Base-by-base conservation (phyloP, 805 yeast genomes). In the Vanderwaltozyma yarrowii region DNA sequence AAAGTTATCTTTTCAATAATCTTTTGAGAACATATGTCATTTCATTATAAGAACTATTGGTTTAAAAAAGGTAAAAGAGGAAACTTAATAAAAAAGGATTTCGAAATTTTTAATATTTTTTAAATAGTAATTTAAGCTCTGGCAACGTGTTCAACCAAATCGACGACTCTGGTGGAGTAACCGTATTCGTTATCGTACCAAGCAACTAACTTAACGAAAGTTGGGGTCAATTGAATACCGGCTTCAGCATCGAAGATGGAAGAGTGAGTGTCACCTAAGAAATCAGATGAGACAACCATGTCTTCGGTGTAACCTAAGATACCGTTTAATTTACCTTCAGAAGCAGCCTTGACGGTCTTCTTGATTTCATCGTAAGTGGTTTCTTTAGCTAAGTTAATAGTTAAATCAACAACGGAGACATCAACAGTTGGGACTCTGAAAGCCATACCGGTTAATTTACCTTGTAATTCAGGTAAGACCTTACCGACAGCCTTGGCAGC, bases 121-220 rank as follows among this genome's bases (percentile, higher is more conserved):
- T 31, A 18, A 26, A 26, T 26, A 37, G 35, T 27, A 16, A 23
- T 47, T 46, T 50, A 50, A 44, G 47, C 47, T 26, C 62, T 62
- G 53, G 80, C 78, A 60, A 76, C 75, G 69, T 71, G 75, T 65
- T 74, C 70, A 55, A 76, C 71, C 63, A 77, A 72, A 66, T 77
- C 84, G 53, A 76, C 80, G 51, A 77, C 84, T 73, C 84, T 75
- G 70, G 79, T 73, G 53, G 80, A 74, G 76, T 77, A 77, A 66
- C 83, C 83, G 69, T 61, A 76, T 69, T 77, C 84, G 67, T 77
- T 77, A 65, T 77, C 84, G 70, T 76, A 77, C 83, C 82, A 77
- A 43, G 82, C 65, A 58, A 77, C 67, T 67, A 77, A 71, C 67
- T 77, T 77, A 60, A 76, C 80, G 69, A 77, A 77, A 51, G 72